These are phyloP conservation scores for Withania somnifera DNA, from an alignment of 305 asterid genomes.

Conservation along the genomic window DNA sequence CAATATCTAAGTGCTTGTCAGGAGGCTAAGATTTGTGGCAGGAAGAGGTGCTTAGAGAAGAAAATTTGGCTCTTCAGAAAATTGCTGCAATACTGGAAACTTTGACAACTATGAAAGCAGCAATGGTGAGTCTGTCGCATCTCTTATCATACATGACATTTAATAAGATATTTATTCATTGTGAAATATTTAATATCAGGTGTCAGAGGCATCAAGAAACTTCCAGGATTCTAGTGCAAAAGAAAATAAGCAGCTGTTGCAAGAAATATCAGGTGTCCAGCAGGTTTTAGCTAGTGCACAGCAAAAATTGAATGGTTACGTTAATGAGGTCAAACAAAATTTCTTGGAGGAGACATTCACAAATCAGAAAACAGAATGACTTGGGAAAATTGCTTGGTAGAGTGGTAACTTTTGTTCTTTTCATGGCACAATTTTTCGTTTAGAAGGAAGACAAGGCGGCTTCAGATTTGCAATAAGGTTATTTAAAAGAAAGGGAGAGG, in stretches of 20 bases:
- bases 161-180: neutral
- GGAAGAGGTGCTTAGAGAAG: slow-evolving; percentile 73
- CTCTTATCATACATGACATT: neutral
- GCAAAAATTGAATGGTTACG: slow-evolving; percentile 33
- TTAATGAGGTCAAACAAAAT: slow-evolving; percentile 38
- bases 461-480: neutral
- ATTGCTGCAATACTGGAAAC: slow-evolving; percentile 52
- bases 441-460: neutral
- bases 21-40: slow-evolving; percentile 13
- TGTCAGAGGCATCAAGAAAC: slow-evolving; percentile 47
- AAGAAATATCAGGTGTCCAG: slow-evolving; percentile 45
- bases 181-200: slow-evolving; percentile 28
- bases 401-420: slow-evolving; percentile 32
- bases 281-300: slow-evolving; percentile 38
- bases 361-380: slow-evolving; percentile 37
- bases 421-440: neutral
- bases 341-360: slow-evolving; percentile 41
- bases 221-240: slow-evolving; percentile 39
- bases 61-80: slow-evolving; percentile 47
- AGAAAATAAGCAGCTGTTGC: slow-evolving; percentile 43
- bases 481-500: neutral
- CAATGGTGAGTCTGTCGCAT: slow-evolving; percentile 30
- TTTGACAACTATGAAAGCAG: slow-evolving; percentile 42
- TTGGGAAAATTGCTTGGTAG: slow-evolving; percentile 48
- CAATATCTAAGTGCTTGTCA: neutral